A percentile compares a stretch with the other conserved stretches of the same genome.
Conservation (phyloP, 306 rosid genomes). For the Parietaria judaica region DNA sequence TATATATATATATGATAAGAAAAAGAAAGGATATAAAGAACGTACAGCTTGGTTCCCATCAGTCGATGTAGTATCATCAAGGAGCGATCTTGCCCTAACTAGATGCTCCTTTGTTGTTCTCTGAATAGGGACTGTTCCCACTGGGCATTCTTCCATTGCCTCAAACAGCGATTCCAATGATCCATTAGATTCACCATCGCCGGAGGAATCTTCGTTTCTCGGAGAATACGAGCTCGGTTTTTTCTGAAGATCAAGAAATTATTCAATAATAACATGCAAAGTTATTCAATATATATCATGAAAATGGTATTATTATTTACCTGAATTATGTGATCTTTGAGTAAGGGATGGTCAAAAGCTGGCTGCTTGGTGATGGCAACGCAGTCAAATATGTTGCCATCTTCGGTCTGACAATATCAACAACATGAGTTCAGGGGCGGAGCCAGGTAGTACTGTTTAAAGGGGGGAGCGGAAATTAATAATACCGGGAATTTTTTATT, state of each 20-base stretch:
- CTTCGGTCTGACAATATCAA: neutral
- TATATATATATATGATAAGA: too few relatives aligned
- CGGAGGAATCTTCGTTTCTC: neutral
- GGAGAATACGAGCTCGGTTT: slow-evolving; percentile 5
- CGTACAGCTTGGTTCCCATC: neutral
- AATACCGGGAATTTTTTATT: too few relatives aligned
- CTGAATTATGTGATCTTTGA: slow-evolving; percentile 23
- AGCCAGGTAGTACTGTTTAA: too few relatives aligned
- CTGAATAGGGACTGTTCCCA: slow-evolving; percentile 13
- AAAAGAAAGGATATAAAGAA: neutral
- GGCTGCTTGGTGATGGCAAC: slow-evolving; percentile 21
- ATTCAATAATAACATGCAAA: neutral
- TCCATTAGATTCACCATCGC: neutral
- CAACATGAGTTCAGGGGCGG: neutral
- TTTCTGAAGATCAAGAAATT: neutral
- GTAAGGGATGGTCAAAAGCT: slow-evolving; percentile 22
- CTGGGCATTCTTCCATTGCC: slow-evolving; percentile 5
- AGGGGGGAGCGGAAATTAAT: too few relatives aligned
- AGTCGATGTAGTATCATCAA: neutral
- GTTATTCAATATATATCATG: neutral
- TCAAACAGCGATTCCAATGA: neutral
- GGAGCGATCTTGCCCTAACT: slow-evolving; percentile 8
- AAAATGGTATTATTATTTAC: neutral
- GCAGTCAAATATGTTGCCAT: slow-evolving; percentile 19
- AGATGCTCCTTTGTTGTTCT: slow-evolving; percentile 16